These are phyloP conservation scores for Mycena filopes DNA, from an alignment of 768 basidiomycete genomes.

Conservation along the genomic window DNA sequence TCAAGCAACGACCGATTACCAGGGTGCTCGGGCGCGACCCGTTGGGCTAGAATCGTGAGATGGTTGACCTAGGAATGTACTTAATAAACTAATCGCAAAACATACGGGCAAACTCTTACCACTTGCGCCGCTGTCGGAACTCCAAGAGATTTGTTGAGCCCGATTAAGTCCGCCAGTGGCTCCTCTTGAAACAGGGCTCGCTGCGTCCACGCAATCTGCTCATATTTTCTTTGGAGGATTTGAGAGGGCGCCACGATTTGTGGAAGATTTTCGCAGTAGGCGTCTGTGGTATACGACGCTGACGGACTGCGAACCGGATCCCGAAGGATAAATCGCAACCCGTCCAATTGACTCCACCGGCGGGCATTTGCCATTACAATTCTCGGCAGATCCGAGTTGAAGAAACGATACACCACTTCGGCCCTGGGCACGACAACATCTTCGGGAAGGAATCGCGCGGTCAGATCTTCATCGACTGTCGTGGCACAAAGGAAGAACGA, in stretches of 20 bases:
- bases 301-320: conserved; percentile 9
- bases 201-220: conserved; percentile 30
- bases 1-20: conserved; percentile 41
- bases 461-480: conserved; percentile 27
- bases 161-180: conserved; percentile 3
- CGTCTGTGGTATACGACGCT: conserved; percentile 14
- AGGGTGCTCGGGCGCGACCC: conserved; percentile 41
- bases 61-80: conserved; percentile 49
- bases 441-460: conserved; percentile 13
- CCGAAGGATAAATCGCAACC: conserved; percentile 26
- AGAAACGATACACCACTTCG: conserved; percentile 19
- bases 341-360: conserved; percentile 22
- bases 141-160: conserved; percentile 26
- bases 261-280: conserved; percentile 23
- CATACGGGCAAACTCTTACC: not conserved
- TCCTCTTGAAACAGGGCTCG: conserved; percentile 17
- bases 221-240: conserved; percentile 15
- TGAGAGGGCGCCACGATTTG: conserved; percentile 25
- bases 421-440: conserved; percentile 16
- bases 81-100: not conserved
- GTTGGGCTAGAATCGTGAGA: conserved; percentile 45
- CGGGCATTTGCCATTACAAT: conserved; percentile 21
- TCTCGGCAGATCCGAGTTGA: conserved; percentile 12
- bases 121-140: conserved; percentile 31
- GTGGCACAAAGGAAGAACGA: conserved; percentile 27